Evolutionary conservation across 306 rosid species (phyloP), one percentile per base, ranked within the genome.

Genomic region (Amphicarpaea edgeworthii): DNA sequence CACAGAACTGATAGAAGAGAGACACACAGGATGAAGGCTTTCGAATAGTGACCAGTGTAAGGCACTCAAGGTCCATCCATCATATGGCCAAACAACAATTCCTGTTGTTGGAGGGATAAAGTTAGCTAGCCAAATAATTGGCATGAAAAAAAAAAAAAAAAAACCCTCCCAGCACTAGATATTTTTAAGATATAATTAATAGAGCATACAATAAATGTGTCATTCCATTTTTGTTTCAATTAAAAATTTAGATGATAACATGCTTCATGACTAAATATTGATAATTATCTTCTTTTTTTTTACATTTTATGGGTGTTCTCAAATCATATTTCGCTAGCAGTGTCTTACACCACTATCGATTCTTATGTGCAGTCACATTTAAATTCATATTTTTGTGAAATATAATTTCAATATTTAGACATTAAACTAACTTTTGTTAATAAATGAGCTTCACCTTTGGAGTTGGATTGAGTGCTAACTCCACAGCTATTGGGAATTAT

Each of bases 51-150:
- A 78, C 73, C 41, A 72, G 78, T 72, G 78, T 51, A 68, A 46
- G 86, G 74, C 88, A 86, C 90, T 84, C 78, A 83, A 80, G 58
- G 46, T 58, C n/a, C n/a, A n/a, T n/a, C n/a, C 77, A 84, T 82
- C 83, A 63, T 77, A 80, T 70, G 81, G 60, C 68, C 72, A 81
- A 78, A 76, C 85, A 80, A 86, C 67, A 77, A 64, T 69, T 73
- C 81, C 70, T 79, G 9, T 81, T 74, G 77, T 71, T 68, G 59
- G 67, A 73, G 81, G 77, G 73, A 83, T 77, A 84, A 82, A 82
- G 85, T 77, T 88, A 40, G 15, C 79, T 37, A 46, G 8, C 79
- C 85, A 70, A 77, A 72, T 82, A 77, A 84, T 80, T 86, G 82
- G 64, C 32, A 59, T n/a, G 43, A 59, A 61, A 61, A 8, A 30